Conservation (phyloP, 768 basidiomycete genomes). For the Glaciozyma antarctica region DNA sequence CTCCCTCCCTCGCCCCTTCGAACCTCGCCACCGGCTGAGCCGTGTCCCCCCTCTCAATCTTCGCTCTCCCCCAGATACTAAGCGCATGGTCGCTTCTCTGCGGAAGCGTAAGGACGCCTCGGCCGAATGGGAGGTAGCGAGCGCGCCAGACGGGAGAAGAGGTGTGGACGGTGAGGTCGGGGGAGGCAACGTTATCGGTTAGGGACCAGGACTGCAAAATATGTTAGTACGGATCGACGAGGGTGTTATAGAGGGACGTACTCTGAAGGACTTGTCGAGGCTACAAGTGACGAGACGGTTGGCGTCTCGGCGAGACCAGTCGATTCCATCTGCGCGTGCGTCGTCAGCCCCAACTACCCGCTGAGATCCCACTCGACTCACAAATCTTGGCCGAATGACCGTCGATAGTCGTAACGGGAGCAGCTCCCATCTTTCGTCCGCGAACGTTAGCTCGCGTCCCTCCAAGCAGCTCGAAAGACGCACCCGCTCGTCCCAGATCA, state of each 20-base stretch:
- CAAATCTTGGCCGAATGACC: slow-evolving; percentile 26
- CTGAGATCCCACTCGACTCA: background rate
- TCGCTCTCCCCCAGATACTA: slow-evolving; percentile 57
- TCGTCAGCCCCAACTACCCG: slow-evolving; percentile 52
- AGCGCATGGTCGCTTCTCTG: slow-evolving; percentile 75
- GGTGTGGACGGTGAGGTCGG: slow-evolving; percentile 48
- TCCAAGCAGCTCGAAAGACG: slow-evolving; percentile 26
- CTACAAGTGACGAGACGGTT: slow-evolving; percentile 88
- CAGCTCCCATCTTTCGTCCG: slow-evolving; percentile 15
- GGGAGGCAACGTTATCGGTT: slow-evolving; percentile 21
- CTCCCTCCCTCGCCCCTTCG: slow-evolving; percentile 73
- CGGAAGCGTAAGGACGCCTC: slow-evolving; percentile 74
- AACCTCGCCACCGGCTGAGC: slow-evolving; percentile 60
- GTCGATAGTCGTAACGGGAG: slow-evolving; percentile 16
- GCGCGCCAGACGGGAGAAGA: slow-evolving; percentile 91
- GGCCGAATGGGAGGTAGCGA: slow-evolving; percentile 80
- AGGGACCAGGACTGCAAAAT: slow-evolving; percentile 34
- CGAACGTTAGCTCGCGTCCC: background rate
- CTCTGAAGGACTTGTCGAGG: slow-evolving; percentile 58
- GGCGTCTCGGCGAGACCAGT: slow-evolving; percentile 72
- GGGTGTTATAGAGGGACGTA: background rate
- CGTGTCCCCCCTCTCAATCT: slow-evolving; percentile 28
- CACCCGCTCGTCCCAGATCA: slow-evolving; percentile 91
- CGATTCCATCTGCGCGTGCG: slow-evolving; percentile 58
- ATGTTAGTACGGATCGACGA: slow-evolving; percentile 14